These are phyloP conservation scores for Trichoderma sp. DNA, from an alignment of 2,329 filamentous ascomycete species.

Conservation along the genomic window DNA sequence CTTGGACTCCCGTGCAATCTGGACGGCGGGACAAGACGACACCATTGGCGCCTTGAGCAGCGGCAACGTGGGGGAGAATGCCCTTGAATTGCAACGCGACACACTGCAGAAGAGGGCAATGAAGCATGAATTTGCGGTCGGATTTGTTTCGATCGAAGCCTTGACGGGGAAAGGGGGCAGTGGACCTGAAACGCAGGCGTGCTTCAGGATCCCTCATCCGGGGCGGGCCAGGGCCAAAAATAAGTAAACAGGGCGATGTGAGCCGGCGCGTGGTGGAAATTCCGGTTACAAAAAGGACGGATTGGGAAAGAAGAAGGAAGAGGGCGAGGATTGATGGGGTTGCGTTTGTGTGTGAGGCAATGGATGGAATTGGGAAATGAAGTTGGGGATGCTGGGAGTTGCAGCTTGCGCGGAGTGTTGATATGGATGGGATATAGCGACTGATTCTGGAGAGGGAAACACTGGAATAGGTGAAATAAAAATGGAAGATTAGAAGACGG, in stretches of 20 bases:
- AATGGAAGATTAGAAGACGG: neutral
- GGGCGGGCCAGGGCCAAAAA: neutral
- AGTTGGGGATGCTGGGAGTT: neutral
- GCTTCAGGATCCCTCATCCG: slow-evolving; percentile 21
- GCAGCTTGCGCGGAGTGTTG: neutral
- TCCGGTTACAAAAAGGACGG: slow-evolving; percentile 4
- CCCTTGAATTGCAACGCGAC: neutral
- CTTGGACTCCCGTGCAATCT: neutral
- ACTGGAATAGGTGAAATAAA: neutral
- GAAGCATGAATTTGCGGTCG: neutral
- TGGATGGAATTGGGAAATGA: neutral
- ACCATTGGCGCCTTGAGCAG: neutral
- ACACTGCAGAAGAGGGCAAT: neutral
- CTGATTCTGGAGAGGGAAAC: neutral
- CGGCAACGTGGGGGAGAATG: neutral
- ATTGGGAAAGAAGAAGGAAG: neutral
- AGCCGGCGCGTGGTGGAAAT: neutral
- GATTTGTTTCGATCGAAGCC: slow-evolving; percentile 6
- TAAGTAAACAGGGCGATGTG: neutral
- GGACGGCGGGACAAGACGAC: neutral
- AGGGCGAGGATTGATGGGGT: neutral
- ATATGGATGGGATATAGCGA: neutral
- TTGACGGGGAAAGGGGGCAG: slow-evolving; percentile 4
- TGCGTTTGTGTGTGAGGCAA: neutral
- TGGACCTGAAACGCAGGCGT: slow-evolving; percentile 25